Evolutionary conservation across 2,329 filamentous ascomycete species (phyloP).

Genomic region (Ceratocystis cubensis): DNA sequence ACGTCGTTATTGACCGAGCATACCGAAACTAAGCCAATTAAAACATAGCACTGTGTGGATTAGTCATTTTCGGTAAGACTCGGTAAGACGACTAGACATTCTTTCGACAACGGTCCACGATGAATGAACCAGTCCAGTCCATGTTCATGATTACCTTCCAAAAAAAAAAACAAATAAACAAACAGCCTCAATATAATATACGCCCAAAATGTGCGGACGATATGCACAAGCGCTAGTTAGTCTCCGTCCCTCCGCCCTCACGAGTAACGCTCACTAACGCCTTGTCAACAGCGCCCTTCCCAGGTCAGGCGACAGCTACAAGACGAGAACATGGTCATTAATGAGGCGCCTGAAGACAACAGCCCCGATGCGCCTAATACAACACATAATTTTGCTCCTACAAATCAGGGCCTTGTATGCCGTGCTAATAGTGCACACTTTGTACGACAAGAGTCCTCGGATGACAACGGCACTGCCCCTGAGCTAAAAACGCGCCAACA

Average conservation of each 20-base stretch:
- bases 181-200: no score
- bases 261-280: slow-evolving; percentile 26
- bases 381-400: slow-evolving; percentile 87
- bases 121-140: neutral
- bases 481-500: slow-evolving; percentile 29
- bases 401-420: slow-evolving; percentile 75
- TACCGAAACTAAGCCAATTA: slow-evolving; percentile 4
- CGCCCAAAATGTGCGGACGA: slow-evolving; percentile 29
- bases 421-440: slow-evolving; percentile 39
- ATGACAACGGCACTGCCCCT: neutral
- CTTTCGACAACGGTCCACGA: neutral
- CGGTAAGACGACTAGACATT: neutral
- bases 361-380: slow-evolving; percentile 49
- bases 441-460: slow-evolving; percentile 39
- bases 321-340: slow-evolving; percentile 59
- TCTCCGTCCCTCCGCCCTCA: neutral
- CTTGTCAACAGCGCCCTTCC: slow-evolving; percentile 50
- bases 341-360: slow-evolving; percentile 60
- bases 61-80: slow-evolving; percentile 10
- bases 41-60: neutral
- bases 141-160: neutral
- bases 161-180: no score
- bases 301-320: slow-evolving; percentile 63
- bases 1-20: slow-evolving; percentile 13
- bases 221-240: slow-evolving; percentile 30